Base-by-base conservation (phyloP, 495 filamentous ascomycete genomes). In the Parachaetomium inaequale region DNA sequence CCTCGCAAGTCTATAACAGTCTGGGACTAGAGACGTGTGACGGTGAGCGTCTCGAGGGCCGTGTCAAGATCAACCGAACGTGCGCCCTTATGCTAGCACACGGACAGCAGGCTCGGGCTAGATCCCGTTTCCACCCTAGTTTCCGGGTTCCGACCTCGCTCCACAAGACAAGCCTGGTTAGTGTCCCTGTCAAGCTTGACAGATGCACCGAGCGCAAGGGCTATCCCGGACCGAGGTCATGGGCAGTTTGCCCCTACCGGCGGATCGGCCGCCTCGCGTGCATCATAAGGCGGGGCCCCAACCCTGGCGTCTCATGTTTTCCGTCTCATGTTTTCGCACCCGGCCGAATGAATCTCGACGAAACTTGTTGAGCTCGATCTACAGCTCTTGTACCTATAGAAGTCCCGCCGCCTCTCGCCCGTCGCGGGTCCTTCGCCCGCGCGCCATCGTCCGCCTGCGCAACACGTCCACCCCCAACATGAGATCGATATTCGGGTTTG, bases 401-500 rank as follows among this genome's bases (percentile, higher is more conserved):
- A n/a, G n/a, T 7, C 46, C 46, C 15, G 12, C 26, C 49, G 32
- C 28, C 23, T 31, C 15, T 32, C 28, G n/a, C n/a, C n/a, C n/a
- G n/a, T n/a, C n/a, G n/a, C n/a, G n/a, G n/a, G n/a, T n/a, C 49
- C 17, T 26, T n/a, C 42, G 42, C 42, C 19, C 17, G 42, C n/a
- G 42, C 49, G 49, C 6, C 12, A n/a, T 19, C 3, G 12, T 17
- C 17, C 14, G 23, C 26, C 42, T 10, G 42, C 42, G 42, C 42
- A 46, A 46, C 42, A 17, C 42, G 28, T 28, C 5, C 21, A n/a
- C 11, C 47, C 36, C 31, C 50, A 17, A 12, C 17, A 61, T 61
- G 59, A 55, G 51, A 61, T 26, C 40, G 0, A 31, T 49, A 2
- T 2, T 61, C 14, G 28, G 59, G 42, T 21, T 55, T 17, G 59